Conservation (phyloP, 2,329 filamentous ascomycete genomes). For the Diplodia corticola region DNA sequence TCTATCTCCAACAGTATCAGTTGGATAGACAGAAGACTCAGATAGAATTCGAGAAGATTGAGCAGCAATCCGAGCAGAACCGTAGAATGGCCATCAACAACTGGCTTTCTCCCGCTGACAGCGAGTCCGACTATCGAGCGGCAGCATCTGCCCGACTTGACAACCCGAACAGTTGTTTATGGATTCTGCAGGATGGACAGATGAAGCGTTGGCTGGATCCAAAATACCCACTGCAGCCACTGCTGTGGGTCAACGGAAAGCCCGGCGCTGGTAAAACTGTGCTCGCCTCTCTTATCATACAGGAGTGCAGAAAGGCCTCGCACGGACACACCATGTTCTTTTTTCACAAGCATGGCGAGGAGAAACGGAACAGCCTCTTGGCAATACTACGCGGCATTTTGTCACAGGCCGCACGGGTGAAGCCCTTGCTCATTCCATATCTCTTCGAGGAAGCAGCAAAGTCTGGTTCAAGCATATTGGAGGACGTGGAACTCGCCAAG, state of each 20-base stretch:
- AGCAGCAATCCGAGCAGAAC: conserved; percentile 22
- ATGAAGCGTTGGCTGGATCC: neutral
- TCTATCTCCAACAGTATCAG: neutral
- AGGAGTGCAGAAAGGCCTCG: conserved; percentile 32
- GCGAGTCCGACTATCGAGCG: neutral
- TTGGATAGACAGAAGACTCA: neutral
- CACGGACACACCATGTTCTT: neutral
- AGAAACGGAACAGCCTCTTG: neutral
- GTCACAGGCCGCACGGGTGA: neutral
- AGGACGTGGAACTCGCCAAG: neutral
- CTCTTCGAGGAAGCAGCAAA: neutral
- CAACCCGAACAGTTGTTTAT: neutral
- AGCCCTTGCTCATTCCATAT: neutral
- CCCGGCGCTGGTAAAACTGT: conserved; percentile 49
- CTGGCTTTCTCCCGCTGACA: conserved; percentile 23
- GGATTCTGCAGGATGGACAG: neutral
- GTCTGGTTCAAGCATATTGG: neutral
- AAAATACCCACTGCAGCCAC: conserved; percentile 24
- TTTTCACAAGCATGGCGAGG: neutral
- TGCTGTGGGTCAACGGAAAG: conserved; percentile 44
- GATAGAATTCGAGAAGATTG: neutral
- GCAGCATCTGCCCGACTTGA: neutral
- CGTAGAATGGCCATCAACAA: conserved; percentile 18
- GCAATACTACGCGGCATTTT: neutral
- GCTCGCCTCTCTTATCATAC: conserved; percentile 43